These are phyloP conservation scores for Penicillium daleae DNA, from an alignment of 495 filamentous ascomycete genomes.

Conservation along the genomic window DNA sequence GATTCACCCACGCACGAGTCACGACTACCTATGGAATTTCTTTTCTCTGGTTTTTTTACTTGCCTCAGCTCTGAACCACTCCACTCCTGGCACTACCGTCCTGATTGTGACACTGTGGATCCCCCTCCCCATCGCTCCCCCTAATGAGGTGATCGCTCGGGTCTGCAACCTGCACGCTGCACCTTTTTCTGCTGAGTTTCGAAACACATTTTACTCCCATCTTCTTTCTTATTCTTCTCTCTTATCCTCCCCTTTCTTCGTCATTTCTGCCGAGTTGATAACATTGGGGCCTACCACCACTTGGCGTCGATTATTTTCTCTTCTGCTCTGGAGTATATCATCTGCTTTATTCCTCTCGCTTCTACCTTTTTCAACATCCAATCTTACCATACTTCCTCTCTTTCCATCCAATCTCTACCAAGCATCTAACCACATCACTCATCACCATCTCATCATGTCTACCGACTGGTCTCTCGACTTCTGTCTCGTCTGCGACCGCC, in stretches of 20 bases:
- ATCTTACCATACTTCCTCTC: not conserved
- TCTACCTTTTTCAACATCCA: constrained; percentile 2
- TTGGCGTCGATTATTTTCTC: not conserved
- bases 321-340: not conserved
- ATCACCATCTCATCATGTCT: constrained; percentile 54
- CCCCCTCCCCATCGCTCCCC: not conserved
- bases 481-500: constrained; percentile 92
- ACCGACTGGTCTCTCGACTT: constrained; percentile 90
- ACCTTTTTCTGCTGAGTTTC: not conserved
- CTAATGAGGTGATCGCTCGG: constrained; percentile 20
- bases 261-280: constrained; percentile 7
- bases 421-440: not conserved
- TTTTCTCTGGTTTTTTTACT: not conserved
- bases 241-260: constrained; percentile 4
- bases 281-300: not conserved
- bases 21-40: not conserved
- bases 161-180: constrained; percentile 4
- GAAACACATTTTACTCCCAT: too few relatives aligned
- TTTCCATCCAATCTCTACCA: not conserved
- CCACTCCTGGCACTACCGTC: too few relatives aligned
- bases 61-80: too few relatives aligned
- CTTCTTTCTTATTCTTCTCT: constrained; percentile 8
- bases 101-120: constrained; percentile 13
- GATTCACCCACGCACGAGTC: not conserved
- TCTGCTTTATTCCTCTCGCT: constrained; percentile 1